Evolutionary conservation across 2,329 filamentous ascomycete genomes (phyloP).

Genomic region (Aspergillus sp.): DNA sequence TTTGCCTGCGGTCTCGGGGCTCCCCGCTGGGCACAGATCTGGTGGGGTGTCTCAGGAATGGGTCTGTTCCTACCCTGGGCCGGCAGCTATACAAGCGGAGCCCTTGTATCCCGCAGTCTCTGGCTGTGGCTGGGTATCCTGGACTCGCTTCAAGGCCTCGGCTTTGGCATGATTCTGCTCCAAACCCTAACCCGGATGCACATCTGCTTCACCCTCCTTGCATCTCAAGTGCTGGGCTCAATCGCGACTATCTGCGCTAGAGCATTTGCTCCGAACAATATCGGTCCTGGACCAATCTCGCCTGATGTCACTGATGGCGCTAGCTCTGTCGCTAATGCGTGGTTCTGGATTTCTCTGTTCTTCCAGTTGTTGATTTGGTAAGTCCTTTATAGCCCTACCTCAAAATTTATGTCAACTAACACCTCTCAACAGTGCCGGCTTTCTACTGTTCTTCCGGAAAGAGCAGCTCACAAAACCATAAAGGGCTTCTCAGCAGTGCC

Average conservation of each 20-base stretch:
- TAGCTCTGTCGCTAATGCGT: constrained; percentile 52
- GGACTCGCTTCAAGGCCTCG: constrained; percentile 68
- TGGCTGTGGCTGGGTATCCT: constrained; percentile 72
- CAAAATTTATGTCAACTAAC: constrained; percentile 2
- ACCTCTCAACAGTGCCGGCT: constrained; percentile 38
- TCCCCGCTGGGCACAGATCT: constrained; percentile 70
- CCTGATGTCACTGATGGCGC: constrained; percentile 62
- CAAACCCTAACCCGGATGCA: constrained; percentile 69
- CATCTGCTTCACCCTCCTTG: constrained; percentile 64
- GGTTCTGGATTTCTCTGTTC: constrained; percentile 65
- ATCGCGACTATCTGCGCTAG: constrained; percentile 66
- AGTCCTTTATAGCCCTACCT: constrained; percentile 29
- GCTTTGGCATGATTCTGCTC: constrained; percentile 70
- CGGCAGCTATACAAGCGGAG: constrained; percentile 57
- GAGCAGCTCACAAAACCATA: constrained; percentile 52
- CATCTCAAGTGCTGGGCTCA: constrained; percentile 65
- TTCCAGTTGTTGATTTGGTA: constrained; percentile 64
- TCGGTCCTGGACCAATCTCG: constrained; percentile 66
- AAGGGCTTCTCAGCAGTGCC: constrained; percentile 3
- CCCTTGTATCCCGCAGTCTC: constrained; percentile 60
- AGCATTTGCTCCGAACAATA: constrained; percentile 63
- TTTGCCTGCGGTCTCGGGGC: constrained; percentile 69
- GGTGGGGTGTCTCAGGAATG: constrained; percentile 66
- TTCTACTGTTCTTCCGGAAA: constrained; percentile 50
- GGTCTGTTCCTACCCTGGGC: constrained; percentile 68